Percentiles rank a stretch among this genome's conserved stretches.
Evolutionary conservation across 2,329 filamentous ascomycete genomes (phyloP).

Genomic region (Penicillium sp.): DNA sequence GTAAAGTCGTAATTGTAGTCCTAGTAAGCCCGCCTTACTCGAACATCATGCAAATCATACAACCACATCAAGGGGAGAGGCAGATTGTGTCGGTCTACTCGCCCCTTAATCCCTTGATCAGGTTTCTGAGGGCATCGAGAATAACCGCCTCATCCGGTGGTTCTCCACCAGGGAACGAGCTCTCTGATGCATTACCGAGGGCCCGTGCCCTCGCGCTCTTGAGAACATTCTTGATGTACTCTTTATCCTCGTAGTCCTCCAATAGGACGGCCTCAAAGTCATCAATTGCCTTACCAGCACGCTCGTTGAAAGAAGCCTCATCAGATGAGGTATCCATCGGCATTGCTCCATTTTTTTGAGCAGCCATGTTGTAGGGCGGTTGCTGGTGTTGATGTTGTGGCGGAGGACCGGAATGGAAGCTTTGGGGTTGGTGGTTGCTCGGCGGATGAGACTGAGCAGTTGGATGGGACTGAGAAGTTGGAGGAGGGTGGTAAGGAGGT

Average conservation of each 20-base stretch:
- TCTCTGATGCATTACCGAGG: conserved; percentile 45
- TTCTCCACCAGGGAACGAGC: conserved; percentile 49
- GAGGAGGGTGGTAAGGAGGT: conserved; percentile 33
- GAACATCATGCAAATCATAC: neutral
- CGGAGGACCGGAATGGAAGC: conserved; percentile 22
- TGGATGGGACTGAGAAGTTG: conserved; percentile 21
- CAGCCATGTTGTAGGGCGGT: conserved; percentile 22
- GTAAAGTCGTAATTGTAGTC: conserved; percentile 22
- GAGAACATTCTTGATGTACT: conserved; percentile 51
- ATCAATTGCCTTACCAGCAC: conserved; percentile 50
- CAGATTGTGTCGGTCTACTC: conserved; percentile 25
- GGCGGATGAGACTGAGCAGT: conserved; percentile 23
- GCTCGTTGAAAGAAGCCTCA: conserved; percentile 44
- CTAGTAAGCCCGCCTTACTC: neutral
- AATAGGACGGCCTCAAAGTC: conserved; percentile 51
- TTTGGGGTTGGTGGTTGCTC: conserved; percentile 20
- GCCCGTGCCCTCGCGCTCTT: conserved; percentile 49
- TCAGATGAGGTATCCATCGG: conserved; percentile 32
- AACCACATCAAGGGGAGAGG: neutral
- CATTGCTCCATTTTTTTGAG: conserved; percentile 26
- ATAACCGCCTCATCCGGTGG: conserved; percentile 51
- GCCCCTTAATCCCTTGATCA: conserved; percentile 47
- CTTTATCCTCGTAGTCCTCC: conserved; percentile 52
- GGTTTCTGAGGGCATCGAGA: conserved; percentile 44
- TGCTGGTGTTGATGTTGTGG: conserved; percentile 29